Evolutionary conservation across 768 basidiomycete genomes (phyloP), one percentile per base, ranked within the genome.

Genomic region (Porphyrellus cyaneotinctus): DNA sequence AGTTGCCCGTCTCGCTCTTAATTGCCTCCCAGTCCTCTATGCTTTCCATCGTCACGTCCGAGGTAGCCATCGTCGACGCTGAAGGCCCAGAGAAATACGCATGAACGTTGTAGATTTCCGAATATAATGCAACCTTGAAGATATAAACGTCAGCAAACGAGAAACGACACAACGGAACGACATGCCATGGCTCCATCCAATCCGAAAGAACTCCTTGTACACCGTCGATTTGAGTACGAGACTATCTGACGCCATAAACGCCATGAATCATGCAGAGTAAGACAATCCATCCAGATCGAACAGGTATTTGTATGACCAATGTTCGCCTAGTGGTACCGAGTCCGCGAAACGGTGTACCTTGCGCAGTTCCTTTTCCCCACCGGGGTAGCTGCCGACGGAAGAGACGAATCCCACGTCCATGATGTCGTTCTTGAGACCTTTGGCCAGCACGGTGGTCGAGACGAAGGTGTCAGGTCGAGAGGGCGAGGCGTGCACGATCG

Each of bases 271-370:
- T 3, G 87, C 95, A 24, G 88, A 92, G 69, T 97, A 98, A n/a
- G 90, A 87, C 89, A 94, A 95, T 15, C 95, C 95, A 63, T 97
- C 95, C 51, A 98, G 70, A 69, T 97, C 95, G 56, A 95, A 71
- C 32, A 95, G 76, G 64, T 95, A 92, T 73, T 97, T 95, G 75
- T 94, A 91, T 53, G 84, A 75, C 95, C 95, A 98, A 63, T 93
- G 87, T 50, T 84, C 79, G 7, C 91, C 91, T 1, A 98, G 74
- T 3, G 87, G 85, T 1, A 90, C 91, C 1, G 88, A 75, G 47
- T 88, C 82, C 11, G 78, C 81, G 59, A 90, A 86, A 30, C 88
- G 79, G 65, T 90, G 84, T 33, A 78, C 74, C 53, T 74, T 69
- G 57, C 80, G 73, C 61, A 97, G 72, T n/a, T 81, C 82, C 8